phyloP scores from a whole-genome alignment of 371 early-diverging fungal species.

The Rhizopus delemar region DNA sequence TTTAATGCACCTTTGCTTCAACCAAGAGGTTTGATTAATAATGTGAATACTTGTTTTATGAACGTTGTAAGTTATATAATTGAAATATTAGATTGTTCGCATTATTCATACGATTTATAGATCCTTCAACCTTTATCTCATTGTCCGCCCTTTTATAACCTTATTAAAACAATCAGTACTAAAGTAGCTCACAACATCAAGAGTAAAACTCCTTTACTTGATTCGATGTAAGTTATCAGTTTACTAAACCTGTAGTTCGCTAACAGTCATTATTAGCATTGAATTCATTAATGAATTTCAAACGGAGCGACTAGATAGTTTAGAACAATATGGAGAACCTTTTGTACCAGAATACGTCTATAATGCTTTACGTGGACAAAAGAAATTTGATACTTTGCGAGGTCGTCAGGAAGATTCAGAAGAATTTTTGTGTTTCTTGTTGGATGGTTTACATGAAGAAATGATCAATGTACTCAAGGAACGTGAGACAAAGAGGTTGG shows the following conservation, averaged over 20 bases:
- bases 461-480: constrained; percentile 56
- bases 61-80: constrained; percentile 67
- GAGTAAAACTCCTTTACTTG: constrained; percentile 77
- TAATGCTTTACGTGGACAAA: constrained; percentile 78
- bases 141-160: constrained; percentile 87
- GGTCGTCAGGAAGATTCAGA: constrained; percentile 98
- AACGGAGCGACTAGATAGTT: constrained; percentile 35
- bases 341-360: constrained; percentile 94
- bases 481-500: constrained; percentile 26
- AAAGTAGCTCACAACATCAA: constrained; percentile 72
- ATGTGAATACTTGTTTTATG: constrained; percentile 97
- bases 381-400: constrained; percentile 78
- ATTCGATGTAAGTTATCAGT: constrained; percentile 68
- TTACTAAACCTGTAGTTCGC: neutral
- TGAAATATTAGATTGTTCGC: too few relatives aligned
- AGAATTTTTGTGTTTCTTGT: constrained; percentile 89
- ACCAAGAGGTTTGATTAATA: constrained; percentile 93
- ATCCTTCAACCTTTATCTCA: constrained; percentile 86
- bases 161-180: constrained; percentile 68
- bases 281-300: constrained; percentile 78
- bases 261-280: constrained; percentile 50
- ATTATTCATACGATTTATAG: constrained; percentile 22
- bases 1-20: constrained; percentile 60
- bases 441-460: constrained; percentile 95
- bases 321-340: constrained; percentile 67